phyloP scores from a whole-genome alignment of 2,329 filamentous ascomycete genomes.

The Aspergillus ustus region DNA sequence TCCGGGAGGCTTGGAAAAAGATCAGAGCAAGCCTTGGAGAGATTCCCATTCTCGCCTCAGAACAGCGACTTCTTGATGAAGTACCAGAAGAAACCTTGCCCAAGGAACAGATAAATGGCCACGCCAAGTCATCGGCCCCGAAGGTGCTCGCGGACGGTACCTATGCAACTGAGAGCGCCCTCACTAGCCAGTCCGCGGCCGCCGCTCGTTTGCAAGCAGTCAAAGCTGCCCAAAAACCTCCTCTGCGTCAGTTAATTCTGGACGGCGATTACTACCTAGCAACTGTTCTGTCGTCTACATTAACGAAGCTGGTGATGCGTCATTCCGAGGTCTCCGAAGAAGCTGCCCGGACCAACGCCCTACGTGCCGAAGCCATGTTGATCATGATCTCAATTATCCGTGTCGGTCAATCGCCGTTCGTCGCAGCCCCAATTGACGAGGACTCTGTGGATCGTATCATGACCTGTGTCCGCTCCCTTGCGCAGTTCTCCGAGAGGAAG shows the following conservation, averaged over 20 bases:
- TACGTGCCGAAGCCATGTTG: constrained; percentile 96
- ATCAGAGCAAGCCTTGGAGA: constrained; percentile 93
- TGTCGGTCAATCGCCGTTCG: constrained; percentile 97
- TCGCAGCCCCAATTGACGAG: constrained; percentile 95
- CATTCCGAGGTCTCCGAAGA: constrained; percentile 92
- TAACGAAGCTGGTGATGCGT: constrained; percentile 97
- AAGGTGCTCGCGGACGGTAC: constrained; percentile 96
- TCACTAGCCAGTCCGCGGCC: constrained; percentile 88
- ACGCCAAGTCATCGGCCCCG: constrained; percentile 74
- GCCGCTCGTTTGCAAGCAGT: constrained; percentile 93
- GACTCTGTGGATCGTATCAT: constrained; percentile 98
- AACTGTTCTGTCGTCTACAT: constrained; percentile 90
- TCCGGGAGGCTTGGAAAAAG: constrained; percentile 94
- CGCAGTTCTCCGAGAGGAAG: constrained; percentile 87
- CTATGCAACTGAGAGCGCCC: constrained; percentile 93
- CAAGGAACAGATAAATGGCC: constrained; percentile 76
- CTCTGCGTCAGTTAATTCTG: constrained; percentile 89
- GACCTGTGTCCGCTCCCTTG: constrained; percentile 90
- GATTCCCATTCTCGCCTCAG: constrained; percentile 93
- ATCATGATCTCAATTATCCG: constrained; percentile 99
- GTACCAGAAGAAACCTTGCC: constrained; percentile 70
- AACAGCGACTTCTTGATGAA: constrained; percentile 88
- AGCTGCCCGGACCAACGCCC: constrained; percentile 83
- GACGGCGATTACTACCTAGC: constrained; percentile 97
- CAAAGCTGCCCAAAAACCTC: constrained; percentile 95